Evolutionary conservation across 108 stramenopile species (phyloP).

Genomic region (Cyclotella atomus): DNA sequence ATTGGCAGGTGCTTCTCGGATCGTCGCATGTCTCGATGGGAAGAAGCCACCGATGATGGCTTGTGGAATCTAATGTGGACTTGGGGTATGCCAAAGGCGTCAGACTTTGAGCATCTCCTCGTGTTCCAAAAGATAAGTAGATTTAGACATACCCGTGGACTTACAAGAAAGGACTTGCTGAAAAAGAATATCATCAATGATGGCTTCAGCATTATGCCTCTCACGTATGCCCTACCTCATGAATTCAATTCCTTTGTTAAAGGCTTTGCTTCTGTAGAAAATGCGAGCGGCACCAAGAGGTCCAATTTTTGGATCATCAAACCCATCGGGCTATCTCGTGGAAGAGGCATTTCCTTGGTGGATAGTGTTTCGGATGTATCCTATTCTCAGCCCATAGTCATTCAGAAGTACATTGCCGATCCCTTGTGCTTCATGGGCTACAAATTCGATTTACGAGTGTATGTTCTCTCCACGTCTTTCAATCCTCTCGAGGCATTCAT

Average conservation of each 20-base stretch:
- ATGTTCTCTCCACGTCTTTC: constrained; percentile 89
- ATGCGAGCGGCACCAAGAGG: background rate
- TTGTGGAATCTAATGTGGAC: constrained; percentile 52
- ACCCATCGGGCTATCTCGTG: constrained; percentile 77
- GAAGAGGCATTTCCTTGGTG: constrained; percentile 81
- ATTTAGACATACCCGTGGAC: constrained; percentile 35
- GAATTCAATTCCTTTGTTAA: constrained; percentile 58
- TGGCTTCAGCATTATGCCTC: constrained; percentile 64
- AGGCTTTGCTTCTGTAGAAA: constrained; percentile 32
- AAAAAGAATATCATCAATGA: constrained; percentile 66
- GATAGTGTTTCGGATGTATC: constrained; percentile 64
- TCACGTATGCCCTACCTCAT: constrained; percentile 82
- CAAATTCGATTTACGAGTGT: constrained; percentile 89
- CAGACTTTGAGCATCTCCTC: constrained; percentile 35
- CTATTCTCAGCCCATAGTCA: constrained; percentile 69
- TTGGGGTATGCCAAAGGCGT: constrained; percentile 44
- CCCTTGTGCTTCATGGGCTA: constrained; percentile 80
- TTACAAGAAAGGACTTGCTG: constrained; percentile 68
- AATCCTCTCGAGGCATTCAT: constrained; percentile 81
- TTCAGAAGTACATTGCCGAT: constrained; percentile 80
- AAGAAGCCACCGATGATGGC: constrained; percentile 10
- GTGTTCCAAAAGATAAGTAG: constrained; percentile 51
- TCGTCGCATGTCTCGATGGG: constrained; percentile 14
- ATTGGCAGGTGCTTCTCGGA: constrained; percentile 26
- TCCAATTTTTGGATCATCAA: constrained; percentile 82